Evolutionary conservation across 179 eudicot species (phyloP), one percentile per base, ranked within the genome.

Genomic region (Corrigiola litoralis): DNA sequence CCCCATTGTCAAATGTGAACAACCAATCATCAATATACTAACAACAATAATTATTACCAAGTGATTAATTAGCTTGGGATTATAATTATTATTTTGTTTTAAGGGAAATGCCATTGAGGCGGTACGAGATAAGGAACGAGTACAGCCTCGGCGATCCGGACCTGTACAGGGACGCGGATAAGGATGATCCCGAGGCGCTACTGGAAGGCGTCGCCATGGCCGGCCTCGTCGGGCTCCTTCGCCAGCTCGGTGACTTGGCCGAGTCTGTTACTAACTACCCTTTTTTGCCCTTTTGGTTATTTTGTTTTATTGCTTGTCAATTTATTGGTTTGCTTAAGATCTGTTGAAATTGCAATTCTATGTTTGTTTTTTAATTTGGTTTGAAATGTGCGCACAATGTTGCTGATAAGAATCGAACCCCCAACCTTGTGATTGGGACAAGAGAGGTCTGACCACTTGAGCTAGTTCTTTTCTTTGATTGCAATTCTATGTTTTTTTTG

Each of bases 171-270:
- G 78, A 78, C n/a, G 99, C 97, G 14, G 91, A 88, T 52, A 85
- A 85, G 69, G 95, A 91, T 85, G 99, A 94, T 75, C 99, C 99
- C 23, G 96, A 94, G 72, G 99, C 99, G 54, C 65, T 94, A 16
- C 81, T 94, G 21, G 97, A 94, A 86, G 99, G 90, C 49, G 95
- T 94, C 32, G 96, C 99, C 72, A 91, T 94, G 97, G 92, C 99
- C 37, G 99, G 96, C 8, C 94, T 94, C 33, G 97, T 94, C 34
- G 99, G 99, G 17, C 79, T 94, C 65, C 84, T 94, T 64, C 94
- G 99, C 20, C 99, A 94, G 79, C 90, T 94, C 63, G 99, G 99
- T 46, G 99, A 94, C 82, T 85, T 94, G 16, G 97, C 99, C 33
- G 87, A 91, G 99, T 94, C 14, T 64, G 85, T 78, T 28, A 25